Evolutionary conservation across 495 filamentous ascomycete species (phyloP).

Genomic region (Neurospora terricola): DNA sequence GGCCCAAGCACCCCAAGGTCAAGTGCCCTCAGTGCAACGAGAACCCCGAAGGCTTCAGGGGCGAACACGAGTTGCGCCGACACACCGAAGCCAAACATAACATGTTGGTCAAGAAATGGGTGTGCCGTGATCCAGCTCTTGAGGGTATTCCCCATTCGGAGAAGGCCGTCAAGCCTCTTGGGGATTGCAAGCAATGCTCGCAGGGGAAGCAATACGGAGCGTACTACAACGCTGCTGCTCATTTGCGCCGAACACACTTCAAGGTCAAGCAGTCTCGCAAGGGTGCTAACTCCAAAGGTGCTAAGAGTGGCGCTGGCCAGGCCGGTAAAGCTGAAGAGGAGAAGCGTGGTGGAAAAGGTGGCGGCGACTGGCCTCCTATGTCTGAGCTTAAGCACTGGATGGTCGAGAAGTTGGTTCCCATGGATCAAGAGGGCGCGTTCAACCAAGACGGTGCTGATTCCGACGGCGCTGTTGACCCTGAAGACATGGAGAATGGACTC

Average conservation of each 20-base stretch:
- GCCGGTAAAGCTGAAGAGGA: conserved; percentile 31
- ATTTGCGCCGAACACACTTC: conserved; percentile 86
- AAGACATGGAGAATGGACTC: conserved; percentile 22
- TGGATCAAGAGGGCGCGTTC: conserved; percentile 20
- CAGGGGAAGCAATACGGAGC: conserved; percentile 72
- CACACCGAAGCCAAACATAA: conserved; percentile 78
- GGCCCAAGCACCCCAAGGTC: conserved; percentile 68
- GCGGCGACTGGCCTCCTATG: conserved; percentile 77
- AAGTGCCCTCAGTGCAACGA: conserved; percentile 64
- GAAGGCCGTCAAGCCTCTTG: conserved; percentile 51
- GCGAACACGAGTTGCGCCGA: conserved; percentile 84
- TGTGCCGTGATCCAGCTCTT: conserved; percentile 44
- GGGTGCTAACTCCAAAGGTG: conserved; percentile 25
- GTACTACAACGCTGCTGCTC: conserved; percentile 94
- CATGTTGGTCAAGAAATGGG: conserved; percentile 63
- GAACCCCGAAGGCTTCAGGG: conserved; percentile 79
- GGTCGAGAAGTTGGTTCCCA: conserved; percentile 47
- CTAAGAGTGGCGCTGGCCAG: conserved; percentile 25
- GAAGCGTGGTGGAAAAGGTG: conserved; percentile 71
- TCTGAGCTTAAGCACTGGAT: conserved; percentile 75
- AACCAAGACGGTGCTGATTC: conserved; percentile 18
- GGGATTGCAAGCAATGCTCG: conserved; percentile 81
- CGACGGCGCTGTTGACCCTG: conserved; percentile 18
- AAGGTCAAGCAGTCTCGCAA: conserved; percentile 35
- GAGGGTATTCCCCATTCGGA: conserved; percentile 27